Evolutionary conservation across 23 red algal genomes (phyloP).

Genomic region (Gracilariopsis chorda): DNA sequence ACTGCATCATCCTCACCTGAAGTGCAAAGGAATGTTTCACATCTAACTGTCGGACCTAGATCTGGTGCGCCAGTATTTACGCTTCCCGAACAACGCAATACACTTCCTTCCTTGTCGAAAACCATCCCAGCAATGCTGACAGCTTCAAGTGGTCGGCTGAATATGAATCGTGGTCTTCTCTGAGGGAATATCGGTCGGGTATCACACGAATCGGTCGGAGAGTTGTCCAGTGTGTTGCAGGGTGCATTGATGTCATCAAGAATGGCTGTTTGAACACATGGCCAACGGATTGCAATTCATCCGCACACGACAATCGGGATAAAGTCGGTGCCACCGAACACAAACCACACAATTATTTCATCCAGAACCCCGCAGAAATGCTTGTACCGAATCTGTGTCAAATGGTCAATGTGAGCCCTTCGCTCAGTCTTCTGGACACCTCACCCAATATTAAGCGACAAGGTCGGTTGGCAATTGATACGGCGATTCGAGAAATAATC

Average conservation of each 20-base stretch:
- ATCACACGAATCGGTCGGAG: slow-evolving; percentile 25
- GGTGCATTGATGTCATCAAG: slow-evolving; percentile 1
- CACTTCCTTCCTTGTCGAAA: slow-evolving; percentile 2
- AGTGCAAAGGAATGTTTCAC: neutral
- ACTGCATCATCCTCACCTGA: slow-evolving; percentile 45
- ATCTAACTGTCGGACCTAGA: neutral
- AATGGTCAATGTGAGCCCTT: slow-evolving; percentile 75
- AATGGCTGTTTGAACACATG: neutral
- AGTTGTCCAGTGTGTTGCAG: slow-evolving; percentile 55
- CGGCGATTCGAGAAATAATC: slow-evolving; percentile 95
- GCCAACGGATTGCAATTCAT: slow-evolving; percentile 29
- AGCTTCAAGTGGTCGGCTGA: slow-evolving; percentile 13
- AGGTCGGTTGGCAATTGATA: slow-evolving; percentile 82
- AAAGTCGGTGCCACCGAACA: neutral
- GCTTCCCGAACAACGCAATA: slow-evolving; percentile 15
- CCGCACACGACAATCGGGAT: neutral
- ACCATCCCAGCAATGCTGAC: neutral
- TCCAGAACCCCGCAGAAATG: slow-evolving; percentile 61
- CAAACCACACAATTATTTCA: slow-evolving; percentile 13
- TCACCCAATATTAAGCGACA: slow-evolving; percentile 78
- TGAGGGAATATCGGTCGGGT: neutral
- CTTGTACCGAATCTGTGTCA: slow-evolving; percentile 79
- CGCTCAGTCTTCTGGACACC: slow-evolving; percentile 77
- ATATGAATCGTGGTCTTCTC: neutral
- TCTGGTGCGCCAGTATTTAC: slow-evolving; percentile 37